Conservation (phyloP, 257 asterid genomes). For the Nicotiana obtusifolia region DNA sequence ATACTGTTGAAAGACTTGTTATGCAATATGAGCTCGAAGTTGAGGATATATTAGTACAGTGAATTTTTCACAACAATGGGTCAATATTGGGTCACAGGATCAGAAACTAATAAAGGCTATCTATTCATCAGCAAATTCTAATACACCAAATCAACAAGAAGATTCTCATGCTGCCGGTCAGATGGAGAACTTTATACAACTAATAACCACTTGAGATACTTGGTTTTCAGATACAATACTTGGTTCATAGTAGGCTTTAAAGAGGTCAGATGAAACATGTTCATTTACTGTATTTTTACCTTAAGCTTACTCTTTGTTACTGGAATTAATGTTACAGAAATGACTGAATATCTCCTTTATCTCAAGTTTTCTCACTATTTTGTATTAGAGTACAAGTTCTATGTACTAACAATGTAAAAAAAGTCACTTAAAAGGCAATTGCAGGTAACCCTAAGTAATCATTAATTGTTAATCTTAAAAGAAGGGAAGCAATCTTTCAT, state of each 20-base stretch:
- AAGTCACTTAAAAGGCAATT: too few relatives aligned
- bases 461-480: too few relatives aligned
- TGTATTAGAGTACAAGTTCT: background rate
- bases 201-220: background rate
- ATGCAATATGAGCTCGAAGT: slow-evolving; percentile 76
- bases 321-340: background rate
- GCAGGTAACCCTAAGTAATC: too few relatives aligned
- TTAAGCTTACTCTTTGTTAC: background rate
- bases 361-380: background rate
- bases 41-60: slow-evolving; percentile 17
- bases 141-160: background rate
- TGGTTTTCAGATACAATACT: background rate
- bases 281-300: background rate
- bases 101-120: background rate
- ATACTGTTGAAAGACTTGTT: slow-evolving; percentile 52
- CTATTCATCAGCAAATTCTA: background rate
- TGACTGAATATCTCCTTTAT: background rate
- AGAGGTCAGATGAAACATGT: background rate
- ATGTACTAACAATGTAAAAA: too few relatives aligned
- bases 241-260: background rate
- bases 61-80: background rate
- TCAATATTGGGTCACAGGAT: background rate
- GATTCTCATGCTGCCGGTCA: background rate
- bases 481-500: too few relatives aligned
- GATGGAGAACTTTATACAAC: background rate